phyloP scores from a whole-genome alignment of 164 flowering plant species.

The Stephania japonica region DNA sequence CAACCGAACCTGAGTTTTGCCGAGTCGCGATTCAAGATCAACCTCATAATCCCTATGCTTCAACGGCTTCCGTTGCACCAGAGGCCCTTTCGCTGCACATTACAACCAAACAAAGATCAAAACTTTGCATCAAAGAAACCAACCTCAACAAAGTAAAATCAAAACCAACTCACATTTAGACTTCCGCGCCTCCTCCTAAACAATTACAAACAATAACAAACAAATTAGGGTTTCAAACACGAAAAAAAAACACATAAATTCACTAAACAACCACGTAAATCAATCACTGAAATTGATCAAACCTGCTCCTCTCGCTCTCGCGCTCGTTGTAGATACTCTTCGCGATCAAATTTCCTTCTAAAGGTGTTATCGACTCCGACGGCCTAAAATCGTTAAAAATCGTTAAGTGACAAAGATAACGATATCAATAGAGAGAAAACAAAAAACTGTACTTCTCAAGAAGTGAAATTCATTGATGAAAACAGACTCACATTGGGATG shows the following conservation, averaged over 20 bases:
- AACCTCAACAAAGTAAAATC: background rate
- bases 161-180: slow-evolving; percentile 43
- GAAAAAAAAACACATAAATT: background rate
- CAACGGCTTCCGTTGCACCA: slow-evolving; percentile 89
- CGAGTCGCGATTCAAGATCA: slow-evolving; percentile 89
- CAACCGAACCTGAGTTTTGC: slow-evolving; percentile 92
- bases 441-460: background rate
- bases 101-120: background rate
- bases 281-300: background rate
- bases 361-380: slow-evolving; percentile 82
- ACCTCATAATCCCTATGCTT: slow-evolving; percentile 98
- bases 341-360: slow-evolving; percentile 71
- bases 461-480: background rate
- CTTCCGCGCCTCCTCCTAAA: slow-evolving; percentile 36
- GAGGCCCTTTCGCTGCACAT: slow-evolving; percentile 76
- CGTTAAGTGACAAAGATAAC: background rate
- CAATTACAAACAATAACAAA: slow-evolving; percentile 3
- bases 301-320: slow-evolving; percentile 81
- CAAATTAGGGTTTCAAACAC: background rate
- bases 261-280: background rate
- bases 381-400: slow-evolving; percentile 25
- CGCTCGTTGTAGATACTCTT: slow-evolving; percentile 80
- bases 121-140: background rate
- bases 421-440: background rate
- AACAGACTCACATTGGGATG: background rate